Evolutionary conservation across 169 alveolate species (phyloP), one percentile per base, ranked within the genome.

Genomic region (Cryptosporidium sp.): DNA sequence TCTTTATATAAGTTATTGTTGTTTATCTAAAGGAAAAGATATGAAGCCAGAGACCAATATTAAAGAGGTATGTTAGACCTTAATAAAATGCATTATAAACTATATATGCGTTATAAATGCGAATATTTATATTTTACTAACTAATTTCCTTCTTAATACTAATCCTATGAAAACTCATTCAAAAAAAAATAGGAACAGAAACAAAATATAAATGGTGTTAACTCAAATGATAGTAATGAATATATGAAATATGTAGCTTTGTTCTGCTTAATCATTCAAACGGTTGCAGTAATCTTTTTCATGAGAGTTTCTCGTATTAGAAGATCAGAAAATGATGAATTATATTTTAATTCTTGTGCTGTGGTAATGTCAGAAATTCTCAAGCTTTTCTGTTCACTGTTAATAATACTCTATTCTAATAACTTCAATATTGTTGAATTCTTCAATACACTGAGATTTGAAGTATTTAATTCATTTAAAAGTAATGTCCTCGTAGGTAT

Each of bases 401-500:
- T 80, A 0, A 80, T 80, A 12, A 65, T 80, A 62, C 52, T 59
- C 3, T 50, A 62, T 3, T 35, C 48, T 33, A 80, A 80, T 10
- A 65, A 43, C 16, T 62, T 41, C 29, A 62, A 29, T 35, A 23
- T 80, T 12, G 9, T 1, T 14, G 89, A 65, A 29, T 62, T 80
- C 5, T 14, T 21, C 23, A 16, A 58, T 16, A 41, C 89, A 14
- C 29, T 80, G 8, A 80, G 45, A 16, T 59, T 21, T 29, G 75
- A 80, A 23, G 75, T 80, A 10, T 80, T 80, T 39, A 39, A 80
- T 37, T 80, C 89, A 12, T 9, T 37, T 3, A 80, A 43, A 62
- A 80, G 80, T 58, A 80, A 62, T 48, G 14, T 80, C 1, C 45
- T 62, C 18, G 91, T 86, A 58, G 91, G 93, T n/a, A 92, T 94